Conservation (phyloP, 164 flowering plant species). For the Sedum album region DNA sequence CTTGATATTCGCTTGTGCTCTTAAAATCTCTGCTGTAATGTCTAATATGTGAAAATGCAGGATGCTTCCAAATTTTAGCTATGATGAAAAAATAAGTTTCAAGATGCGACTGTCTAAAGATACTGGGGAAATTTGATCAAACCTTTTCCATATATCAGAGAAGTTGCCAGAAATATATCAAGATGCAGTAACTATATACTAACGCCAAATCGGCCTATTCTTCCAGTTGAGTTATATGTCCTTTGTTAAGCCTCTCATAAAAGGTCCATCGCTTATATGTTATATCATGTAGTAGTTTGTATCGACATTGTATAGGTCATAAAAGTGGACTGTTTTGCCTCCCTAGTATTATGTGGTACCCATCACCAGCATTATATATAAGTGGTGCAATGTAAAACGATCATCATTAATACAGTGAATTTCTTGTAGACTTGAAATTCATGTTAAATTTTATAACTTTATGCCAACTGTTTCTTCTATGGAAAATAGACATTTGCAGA, state of each 20-base stretch:
- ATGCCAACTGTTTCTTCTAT: background rate
- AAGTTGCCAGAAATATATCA: background rate
- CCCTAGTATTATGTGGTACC: background rate
- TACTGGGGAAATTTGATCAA: background rate
- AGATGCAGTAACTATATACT: background rate
- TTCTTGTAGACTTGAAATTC: background rate
- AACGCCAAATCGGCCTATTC: background rate
- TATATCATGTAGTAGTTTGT: background rate
- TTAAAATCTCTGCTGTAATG: background rate
- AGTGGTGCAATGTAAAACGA: background rate
- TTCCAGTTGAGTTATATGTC: background rate
- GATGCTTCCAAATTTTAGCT: conserved; percentile 15
- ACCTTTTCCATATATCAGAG: background rate
- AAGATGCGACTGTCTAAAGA: background rate
- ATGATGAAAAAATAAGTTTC: conserved; percentile 5
- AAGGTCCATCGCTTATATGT: background rate
- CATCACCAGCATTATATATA: background rate
- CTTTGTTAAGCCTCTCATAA: background rate
- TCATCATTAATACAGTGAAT: background rate
- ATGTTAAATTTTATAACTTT: background rate
- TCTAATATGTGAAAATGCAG: conserved; percentile 13
- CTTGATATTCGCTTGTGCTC: background rate
- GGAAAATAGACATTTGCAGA: background rate
- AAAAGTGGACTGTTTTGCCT: background rate
- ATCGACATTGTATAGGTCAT: background rate